phyloP scores from a whole-genome alignment of 768 basidiomycete species.

The Mrakia blollopis region DNA sequence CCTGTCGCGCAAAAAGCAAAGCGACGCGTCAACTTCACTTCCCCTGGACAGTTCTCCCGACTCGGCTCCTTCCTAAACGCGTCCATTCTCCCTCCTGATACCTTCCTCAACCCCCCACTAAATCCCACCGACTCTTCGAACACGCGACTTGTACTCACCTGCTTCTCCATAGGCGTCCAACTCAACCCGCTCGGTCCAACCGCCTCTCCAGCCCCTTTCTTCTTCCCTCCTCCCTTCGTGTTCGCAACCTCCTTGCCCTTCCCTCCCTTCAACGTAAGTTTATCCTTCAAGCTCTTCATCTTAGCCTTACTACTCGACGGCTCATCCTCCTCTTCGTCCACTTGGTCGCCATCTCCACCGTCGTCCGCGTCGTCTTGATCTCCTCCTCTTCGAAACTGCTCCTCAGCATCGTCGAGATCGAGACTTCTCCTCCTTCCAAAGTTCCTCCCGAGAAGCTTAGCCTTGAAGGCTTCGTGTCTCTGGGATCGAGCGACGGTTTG shows the following conservation, averaged over 20 bases:
- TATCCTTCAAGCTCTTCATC: conserved; percentile 32
- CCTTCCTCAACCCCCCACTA: neutral
- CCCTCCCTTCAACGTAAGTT: conserved; percentile 33
- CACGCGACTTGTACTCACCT: conserved; percentile 24
- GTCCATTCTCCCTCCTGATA: neutral
- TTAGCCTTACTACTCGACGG: neutral
- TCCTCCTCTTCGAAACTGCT: neutral
- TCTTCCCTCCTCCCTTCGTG: conserved; percentile 34
- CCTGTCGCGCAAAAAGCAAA: conserved; percentile 16
- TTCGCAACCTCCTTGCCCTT: conserved; percentile 22
- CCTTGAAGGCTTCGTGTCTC: conserved; percentile 15
- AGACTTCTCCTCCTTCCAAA: conserved; percentile 20
- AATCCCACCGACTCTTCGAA: neutral
- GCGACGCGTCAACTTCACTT: neutral
- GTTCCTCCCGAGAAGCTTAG: neutral
- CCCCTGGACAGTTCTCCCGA: neutral
- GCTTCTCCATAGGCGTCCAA: conserved; percentile 46
- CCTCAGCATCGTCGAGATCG: conserved; percentile 14
- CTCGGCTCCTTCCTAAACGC: neutral
- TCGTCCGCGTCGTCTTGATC: neutral
- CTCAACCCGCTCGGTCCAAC: conserved; percentile 43
- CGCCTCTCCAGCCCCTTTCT: conserved; percentile 43
- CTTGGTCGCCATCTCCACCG: neutral
- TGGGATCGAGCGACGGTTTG: neutral
- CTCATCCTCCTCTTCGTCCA: conserved; percentile 18